Conservation (phyloP, 1,284 basidiomycete species). For the Chalciporus sp. region DNA sequence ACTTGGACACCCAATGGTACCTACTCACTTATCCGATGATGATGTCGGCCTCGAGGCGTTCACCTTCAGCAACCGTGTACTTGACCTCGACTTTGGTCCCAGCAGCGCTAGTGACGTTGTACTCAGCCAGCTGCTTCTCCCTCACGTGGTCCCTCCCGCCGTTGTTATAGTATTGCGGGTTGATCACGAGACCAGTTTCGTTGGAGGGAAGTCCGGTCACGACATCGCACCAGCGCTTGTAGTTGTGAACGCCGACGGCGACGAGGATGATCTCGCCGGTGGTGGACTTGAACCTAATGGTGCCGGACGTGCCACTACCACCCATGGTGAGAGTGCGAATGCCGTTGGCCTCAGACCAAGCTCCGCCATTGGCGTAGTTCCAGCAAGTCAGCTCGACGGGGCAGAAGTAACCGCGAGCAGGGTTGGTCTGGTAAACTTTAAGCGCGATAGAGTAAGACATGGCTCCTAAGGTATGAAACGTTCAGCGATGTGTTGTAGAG, state of each 20-base stretch:
- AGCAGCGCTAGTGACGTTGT: constrained; percentile 4
- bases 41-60: constrained; percentile 9
- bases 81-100: constrained; percentile 6
- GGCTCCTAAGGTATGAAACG: background rate
- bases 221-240: constrained; percentile 41
- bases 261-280: constrained; percentile 36
- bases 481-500: background rate
- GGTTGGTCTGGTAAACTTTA: constrained; percentile 37
- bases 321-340: constrained; percentile 34
- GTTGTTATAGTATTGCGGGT: constrained; percentile 34
- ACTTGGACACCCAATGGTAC: too few species aligned
- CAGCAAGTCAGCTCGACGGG: constrained; percentile 38
- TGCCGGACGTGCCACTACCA: constrained; percentile 42
- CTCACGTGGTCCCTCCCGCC: constrained; percentile 10
- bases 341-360: constrained; percentile 31
- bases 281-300: constrained; percentile 36
- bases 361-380: constrained; percentile 33
- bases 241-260: constrained; percentile 43
- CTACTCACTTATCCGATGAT: constrained; percentile 13
- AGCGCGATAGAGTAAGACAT: constrained; percentile 39
- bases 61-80: constrained; percentile 5
- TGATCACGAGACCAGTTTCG: constrained; percentile 32
- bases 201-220: background rate
- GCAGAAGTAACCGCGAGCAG: constrained; percentile 29
- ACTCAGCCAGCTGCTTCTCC: constrained; percentile 24